These are phyloP conservation scores for Neurospora sp. DNA, from an alignment of 495 filamentous ascomycete genomes.

Conservation along the genomic window DNA sequence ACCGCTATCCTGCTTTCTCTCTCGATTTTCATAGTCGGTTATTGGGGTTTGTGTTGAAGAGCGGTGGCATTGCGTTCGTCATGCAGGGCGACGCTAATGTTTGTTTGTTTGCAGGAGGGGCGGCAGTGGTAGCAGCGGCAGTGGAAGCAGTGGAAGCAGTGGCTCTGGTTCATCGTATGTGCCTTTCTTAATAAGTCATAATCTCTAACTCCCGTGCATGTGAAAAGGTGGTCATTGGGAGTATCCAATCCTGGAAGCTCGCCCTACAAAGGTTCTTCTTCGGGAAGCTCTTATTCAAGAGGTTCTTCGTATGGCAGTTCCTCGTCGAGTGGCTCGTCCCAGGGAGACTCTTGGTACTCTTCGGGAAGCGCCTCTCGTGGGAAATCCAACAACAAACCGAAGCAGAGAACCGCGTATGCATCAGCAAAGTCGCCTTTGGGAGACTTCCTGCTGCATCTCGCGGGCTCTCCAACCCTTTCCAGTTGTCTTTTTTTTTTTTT, in stretches of 20 bases:
- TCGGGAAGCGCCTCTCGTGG: neutral
- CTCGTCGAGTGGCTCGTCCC: neutral
- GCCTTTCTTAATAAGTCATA: neutral
- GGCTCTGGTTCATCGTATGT: conserved; percentile 2
- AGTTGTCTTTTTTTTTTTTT: neutral
- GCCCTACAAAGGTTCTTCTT: neutral
- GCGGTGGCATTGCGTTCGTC: neutral
- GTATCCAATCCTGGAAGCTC: neutral
- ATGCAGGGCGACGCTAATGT: neutral
- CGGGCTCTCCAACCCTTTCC: neutral
- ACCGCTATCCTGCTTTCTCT: neutral
- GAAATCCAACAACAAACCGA: neutral
- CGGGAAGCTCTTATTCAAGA: neutral
- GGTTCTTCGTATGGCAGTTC: neutral
- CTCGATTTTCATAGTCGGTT: neutral
- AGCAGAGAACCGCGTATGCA: neutral
- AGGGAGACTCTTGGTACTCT: neutral
- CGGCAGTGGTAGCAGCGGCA: neutral
- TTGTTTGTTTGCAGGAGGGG: neutral
- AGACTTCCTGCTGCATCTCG: neutral
- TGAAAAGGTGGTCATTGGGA: neutral
- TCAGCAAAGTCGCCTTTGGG: neutral
- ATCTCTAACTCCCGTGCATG: neutral
- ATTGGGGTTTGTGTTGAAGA: neutral
- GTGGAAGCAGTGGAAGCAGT: neutral